Percentiles rank a stretch among this genome's conserved stretches.
Evolutionary conservation across 2,329 filamentous ascomycete genomes (phyloP).

Genomic region (Cladosporium sp.): DNA sequence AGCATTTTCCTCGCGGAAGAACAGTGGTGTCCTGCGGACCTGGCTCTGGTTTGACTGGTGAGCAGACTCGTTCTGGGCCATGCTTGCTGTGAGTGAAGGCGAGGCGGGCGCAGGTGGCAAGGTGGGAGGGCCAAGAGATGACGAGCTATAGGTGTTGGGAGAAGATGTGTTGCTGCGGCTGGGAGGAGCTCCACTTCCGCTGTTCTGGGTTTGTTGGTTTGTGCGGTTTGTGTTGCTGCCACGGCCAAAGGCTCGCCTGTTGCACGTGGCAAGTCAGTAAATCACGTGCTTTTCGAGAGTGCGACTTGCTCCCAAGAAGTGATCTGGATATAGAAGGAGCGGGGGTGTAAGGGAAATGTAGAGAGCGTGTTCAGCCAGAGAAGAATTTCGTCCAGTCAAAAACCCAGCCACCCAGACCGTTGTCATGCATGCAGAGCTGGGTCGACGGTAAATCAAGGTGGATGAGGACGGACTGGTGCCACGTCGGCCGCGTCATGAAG

Average conservation of each 20-base stretch:
- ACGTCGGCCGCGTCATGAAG: neutral
- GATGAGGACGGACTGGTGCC: neutral
- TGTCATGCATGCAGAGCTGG: neutral
- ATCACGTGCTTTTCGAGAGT: neutral
- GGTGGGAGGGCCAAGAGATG: constrained; percentile 31
- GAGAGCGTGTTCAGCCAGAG: neutral
- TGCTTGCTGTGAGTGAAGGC: constrained; percentile 58
- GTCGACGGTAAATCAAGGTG: neutral
- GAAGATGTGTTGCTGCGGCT: constrained; percentile 35
- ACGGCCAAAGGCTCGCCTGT: constrained; percentile 37
- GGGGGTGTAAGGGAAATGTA: neutral
- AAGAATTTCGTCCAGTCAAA: neutral
- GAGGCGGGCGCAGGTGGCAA: constrained; percentile 36
- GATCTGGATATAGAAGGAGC: neutral
- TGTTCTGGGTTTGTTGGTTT: constrained; percentile 23
- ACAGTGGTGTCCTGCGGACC: constrained; percentile 66
- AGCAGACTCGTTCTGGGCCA: constrained; percentile 65
- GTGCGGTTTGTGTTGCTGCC: constrained; percentile 26
- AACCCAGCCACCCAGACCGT: neutral
- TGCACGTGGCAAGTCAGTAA: constrained; percentile 12
- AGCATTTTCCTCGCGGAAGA: constrained; percentile 73
- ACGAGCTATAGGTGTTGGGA: constrained; percentile 35
- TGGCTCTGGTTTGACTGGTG: constrained; percentile 37
- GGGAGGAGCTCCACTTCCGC: constrained; percentile 26
- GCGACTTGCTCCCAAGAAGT: neutral